Evolutionary conservation across 2,329 filamentous ascomycete genomes (phyloP), one percentile per base, ranked within the genome.

Genomic region (Allantophomopsis cytisporea): DNA sequence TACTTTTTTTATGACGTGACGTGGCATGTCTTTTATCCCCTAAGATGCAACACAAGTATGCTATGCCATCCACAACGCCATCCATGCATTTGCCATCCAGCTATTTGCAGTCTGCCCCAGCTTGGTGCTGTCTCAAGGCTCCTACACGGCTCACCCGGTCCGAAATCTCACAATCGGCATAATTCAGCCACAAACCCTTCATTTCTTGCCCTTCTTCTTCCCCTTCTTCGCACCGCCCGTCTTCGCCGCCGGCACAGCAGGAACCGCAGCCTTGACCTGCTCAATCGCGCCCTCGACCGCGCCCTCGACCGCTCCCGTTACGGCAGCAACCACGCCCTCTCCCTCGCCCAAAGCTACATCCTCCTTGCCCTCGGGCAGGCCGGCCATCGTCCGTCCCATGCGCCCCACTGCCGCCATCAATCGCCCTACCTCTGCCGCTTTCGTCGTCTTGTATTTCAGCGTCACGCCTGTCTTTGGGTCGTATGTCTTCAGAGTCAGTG

Each of bases 361-460:
- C 39, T 59, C 60, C 36, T 51, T 51, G 20, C 47, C 49, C 39
- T 53, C 53, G 44, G 66, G 63, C 48, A 80, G 54, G 28, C 68
- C 74, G 12, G 73, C 74, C 67, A 83, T 80, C 41, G 68, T 72
- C 40, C 77, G 70, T n/a, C 80, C 85, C 48, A 95, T 60, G 41
- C 74, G 71, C 1, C 86, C 87, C 45, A 98, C 60, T 34, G 80
- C 54, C 38, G 76, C 74, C 41, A 98, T 74, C 51, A 98, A 63
- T 20, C 91, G 70, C 17, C 82, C 80, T 8, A 98, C 87, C 62
- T 96, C 89, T 15, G 85, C 84, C 15, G 83, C 85, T 62, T 94
- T 94, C 56, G 80, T 81, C 30, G 91, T 98, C 56, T 76, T 73
- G 68, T 95, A 96, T 63, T 95, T 94, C 46, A 98, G 71, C 44